A percentile compares a stretch with the other conserved stretches of the same genome.
Evolutionary conservation across 352 stramenopile genomes (phyloP).

Genomic region (Phytophthora gonapodyides): DNA sequence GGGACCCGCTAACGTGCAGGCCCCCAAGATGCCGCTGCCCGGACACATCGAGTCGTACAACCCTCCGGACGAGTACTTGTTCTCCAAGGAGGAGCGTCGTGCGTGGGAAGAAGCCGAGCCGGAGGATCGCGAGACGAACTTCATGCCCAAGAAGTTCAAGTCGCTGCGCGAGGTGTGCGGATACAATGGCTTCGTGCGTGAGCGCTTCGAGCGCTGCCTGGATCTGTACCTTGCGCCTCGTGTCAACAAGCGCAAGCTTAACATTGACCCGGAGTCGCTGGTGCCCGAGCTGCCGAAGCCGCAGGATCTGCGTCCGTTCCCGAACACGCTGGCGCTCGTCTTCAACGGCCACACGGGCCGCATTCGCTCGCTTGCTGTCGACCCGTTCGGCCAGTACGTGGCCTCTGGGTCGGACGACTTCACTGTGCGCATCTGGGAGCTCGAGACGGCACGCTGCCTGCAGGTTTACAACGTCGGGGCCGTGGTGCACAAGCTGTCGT

Average conservation of each 20-base stretch:
- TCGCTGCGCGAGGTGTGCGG: constrained; percentile 96
- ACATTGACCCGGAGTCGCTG: constrained; percentile 97
- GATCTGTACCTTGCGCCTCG: constrained; percentile 99
- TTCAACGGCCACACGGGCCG: constrained; percentile 90
- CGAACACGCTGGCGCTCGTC: constrained; percentile 92
- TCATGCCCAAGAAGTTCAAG: constrained; percentile 97
- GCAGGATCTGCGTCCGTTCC: constrained; percentile 98
- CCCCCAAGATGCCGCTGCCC: constrained; percentile 97
- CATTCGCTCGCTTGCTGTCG: constrained; percentile 94
- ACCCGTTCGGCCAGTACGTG: constrained; percentile 97
- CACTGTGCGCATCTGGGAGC: constrained; percentile 97
- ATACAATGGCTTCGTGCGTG: constrained; percentile 97
- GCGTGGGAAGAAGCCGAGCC: constrained; percentile 96
- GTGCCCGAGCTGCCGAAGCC: constrained; percentile 97
- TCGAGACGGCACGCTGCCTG: constrained; percentile 94
- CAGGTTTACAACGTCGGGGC: constrained; percentile 92
- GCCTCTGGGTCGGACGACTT: constrained; percentile 95
- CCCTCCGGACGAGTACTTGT: constrained; percentile 98
- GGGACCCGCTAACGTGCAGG: constrained; percentile 95
- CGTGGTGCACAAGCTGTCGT: constrained; percentile 93
- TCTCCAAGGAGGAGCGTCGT: constrained; percentile 95
- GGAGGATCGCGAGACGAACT: constrained; percentile 96
- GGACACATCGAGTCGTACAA: constrained; percentile 99
- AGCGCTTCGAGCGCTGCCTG: constrained; percentile 99
- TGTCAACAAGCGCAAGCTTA: constrained; percentile 95